Evolutionary conservation across 2,329 filamentous ascomycete genomes (phyloP).

Genomic region (Sporothrix mexicana): DNA sequence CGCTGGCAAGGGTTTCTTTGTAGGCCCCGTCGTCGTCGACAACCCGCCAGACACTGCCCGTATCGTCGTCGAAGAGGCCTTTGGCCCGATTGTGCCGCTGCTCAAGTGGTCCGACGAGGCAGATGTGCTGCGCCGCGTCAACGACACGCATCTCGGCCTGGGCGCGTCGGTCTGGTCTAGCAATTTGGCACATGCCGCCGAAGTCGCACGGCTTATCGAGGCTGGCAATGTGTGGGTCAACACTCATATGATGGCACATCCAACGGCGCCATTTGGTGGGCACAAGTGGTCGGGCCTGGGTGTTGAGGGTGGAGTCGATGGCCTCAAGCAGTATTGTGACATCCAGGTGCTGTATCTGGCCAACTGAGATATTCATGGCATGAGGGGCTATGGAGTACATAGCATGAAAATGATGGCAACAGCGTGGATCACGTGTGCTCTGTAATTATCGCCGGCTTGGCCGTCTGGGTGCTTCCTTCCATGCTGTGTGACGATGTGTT

Average conservation of each 20-base stretch:
- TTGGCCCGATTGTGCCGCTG: slow-evolving; percentile 52
- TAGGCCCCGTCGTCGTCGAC: slow-evolving; percentile 64
- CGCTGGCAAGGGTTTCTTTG: slow-evolving; percentile 56
- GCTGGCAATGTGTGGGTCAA: slow-evolving; percentile 63
- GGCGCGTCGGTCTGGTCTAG: slow-evolving; percentile 59
- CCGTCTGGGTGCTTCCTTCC: slow-evolving; percentile 4
- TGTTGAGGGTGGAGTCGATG: slow-evolving; percentile 49
- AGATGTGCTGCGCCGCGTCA: slow-evolving; percentile 54
- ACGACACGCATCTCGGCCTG: slow-evolving; percentile 56
- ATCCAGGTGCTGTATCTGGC: slow-evolving; percentile 20
- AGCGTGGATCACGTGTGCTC: background rate
- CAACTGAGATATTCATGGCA: background rate
- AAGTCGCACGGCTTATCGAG: slow-evolving; percentile 55
- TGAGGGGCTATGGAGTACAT: background rate
- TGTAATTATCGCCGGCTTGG: background rate
- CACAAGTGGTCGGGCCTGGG: slow-evolving; percentile 59
- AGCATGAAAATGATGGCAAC: background rate
- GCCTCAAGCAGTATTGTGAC: slow-evolving; percentile 45
- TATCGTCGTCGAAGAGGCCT: slow-evolving; percentile 60
- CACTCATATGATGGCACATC: slow-evolving; percentile 46
- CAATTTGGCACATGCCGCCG: slow-evolving; percentile 53
- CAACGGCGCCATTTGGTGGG: slow-evolving; percentile 53
- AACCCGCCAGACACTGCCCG: slow-evolving; percentile 61
- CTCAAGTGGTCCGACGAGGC: slow-evolving; percentile 52
- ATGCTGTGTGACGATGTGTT: too few species aligned